These are phyloP conservation scores for Phytophthora kernoviae DNA, from an alignment of 352 stramenopile genomes.

Conservation along the genomic window DNA sequence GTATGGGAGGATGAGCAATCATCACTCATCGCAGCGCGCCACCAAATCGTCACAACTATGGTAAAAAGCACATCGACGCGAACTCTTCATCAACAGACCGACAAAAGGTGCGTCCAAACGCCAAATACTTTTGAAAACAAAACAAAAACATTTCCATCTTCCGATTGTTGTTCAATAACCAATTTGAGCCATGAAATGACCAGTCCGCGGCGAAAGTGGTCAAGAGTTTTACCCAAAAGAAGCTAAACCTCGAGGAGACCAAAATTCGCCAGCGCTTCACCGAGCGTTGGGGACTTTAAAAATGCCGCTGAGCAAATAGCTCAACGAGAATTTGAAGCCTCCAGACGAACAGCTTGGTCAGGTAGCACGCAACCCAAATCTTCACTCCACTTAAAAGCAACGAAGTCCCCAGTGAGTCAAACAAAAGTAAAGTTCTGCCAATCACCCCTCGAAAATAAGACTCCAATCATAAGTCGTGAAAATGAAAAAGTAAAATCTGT, in stretches of 20 bases:
- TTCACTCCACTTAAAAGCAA: neutral
- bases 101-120: conserved; percentile 34
- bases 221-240: conserved; percentile 50
- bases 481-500: neutral
- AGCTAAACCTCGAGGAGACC: conserved; percentile 39
- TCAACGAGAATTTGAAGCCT: conserved; percentile 13
- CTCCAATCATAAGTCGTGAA: neutral
- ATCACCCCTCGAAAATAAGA: neutral
- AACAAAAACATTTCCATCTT: neutral
- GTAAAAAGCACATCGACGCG: conserved; percentile 43
- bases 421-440: neutral
- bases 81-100: conserved; percentile 41
- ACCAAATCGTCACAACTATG: conserved; percentile 34
- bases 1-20: conserved; percentile 42
- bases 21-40: conserved; percentile 24
- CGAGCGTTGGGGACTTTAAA: conserved; percentile 42
- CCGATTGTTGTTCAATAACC: neutral
- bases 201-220: conserved; percentile 24
- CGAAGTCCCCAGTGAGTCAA: neutral
- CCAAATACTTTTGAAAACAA: neutral
- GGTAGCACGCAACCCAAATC: neutral
- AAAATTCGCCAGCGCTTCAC: conserved; percentile 36
- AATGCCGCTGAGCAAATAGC: conserved; percentile 18
- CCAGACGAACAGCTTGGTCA: neutral
- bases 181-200: neutral